Conservation (phyloP, 352 stramenopile species). For the Aphanomyces invadans region DNA sequence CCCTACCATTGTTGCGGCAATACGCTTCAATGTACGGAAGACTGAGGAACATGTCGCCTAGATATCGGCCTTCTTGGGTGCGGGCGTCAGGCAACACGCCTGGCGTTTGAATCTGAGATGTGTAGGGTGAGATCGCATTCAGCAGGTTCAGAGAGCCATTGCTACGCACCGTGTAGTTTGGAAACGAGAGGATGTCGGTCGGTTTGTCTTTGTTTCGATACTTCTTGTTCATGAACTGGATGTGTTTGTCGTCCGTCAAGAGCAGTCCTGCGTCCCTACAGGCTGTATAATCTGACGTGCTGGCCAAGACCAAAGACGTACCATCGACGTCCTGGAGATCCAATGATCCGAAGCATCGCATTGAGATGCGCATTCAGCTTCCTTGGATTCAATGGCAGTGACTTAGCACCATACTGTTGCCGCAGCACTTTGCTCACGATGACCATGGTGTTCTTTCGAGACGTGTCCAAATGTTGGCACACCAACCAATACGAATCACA, state of each 20-base stretch:
- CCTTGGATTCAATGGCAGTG: conserved; percentile 34
- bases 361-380: conserved; percentile 52
- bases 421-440: conserved; percentile 28
- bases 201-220: conserved; percentile 71
- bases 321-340: conserved; percentile 54
- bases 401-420: conserved; percentile 31
- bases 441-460: conserved; percentile 28
- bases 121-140: background rate
- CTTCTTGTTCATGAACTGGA: conserved; percentile 62
- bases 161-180: conserved; percentile 52
- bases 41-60: conserved; percentile 81
- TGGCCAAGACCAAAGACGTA: conserved; percentile 26
- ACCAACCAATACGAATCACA: background rate
- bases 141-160: too few species aligned
- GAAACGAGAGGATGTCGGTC: conserved; percentile 78
- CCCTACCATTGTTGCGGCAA: conserved; percentile 39
- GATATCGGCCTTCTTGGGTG: conserved; percentile 51
- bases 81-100: conserved; percentile 52
- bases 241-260: conserved; percentile 69
- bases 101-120: conserved; percentile 39
- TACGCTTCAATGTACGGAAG: conserved; percentile 65
- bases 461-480: background rate
- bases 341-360: conserved; percentile 59
- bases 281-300: background rate
- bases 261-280: conserved; percentile 66